Evolutionary conservation across 1,284 basidiomycete genomes (phyloP), one percentile per base, ranked within the genome.

Genomic region (Heterobasidion annosum): DNA sequence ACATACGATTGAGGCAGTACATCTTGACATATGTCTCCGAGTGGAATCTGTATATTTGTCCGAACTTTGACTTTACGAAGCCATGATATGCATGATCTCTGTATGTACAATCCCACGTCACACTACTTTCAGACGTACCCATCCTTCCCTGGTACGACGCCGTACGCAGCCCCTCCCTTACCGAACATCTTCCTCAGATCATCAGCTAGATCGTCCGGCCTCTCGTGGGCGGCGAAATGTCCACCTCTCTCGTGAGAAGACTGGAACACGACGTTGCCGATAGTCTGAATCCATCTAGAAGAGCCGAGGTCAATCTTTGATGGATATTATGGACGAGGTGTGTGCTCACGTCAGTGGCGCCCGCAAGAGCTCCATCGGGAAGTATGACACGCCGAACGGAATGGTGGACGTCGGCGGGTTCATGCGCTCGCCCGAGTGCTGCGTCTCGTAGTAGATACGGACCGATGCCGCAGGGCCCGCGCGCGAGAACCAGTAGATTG

Each of bases 401-500:
- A 79, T 67, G 1, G 61, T 70, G 15, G 9, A 66, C 66, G 48
- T 56, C 25, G 32, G 34, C 19, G 45, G 37, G 5, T 8, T 25
- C 1, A 16, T 19, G 7, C 42, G 32, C 3, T 57, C 47, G n/a
- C 25, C 33, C 7, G 53, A 43, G 3, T 56, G 50, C 6, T 35
- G 25, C 9, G 61, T 55, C 60, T 80, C 80, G 54, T 74, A 78
- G 62, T 83, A 82, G 32, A 82, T 79, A 3, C 79, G 69, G n/a
- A 75, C 1, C 0, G 79, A 77, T 0, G 80, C 78, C 0, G 76
- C 69, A 0, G 81, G 81, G 1, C 81, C 79, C 0, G 73, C 70
- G 10, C 73, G 70, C 1, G 81, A 82, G 63, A 83, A 82, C 71
- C 74, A 78, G 59, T 79, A 81, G 19, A 82, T 68, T 0, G 80